phyloP scores from a whole-genome alignment of 768 basidiomycete species.

The Termitomyces sp. region DNA sequence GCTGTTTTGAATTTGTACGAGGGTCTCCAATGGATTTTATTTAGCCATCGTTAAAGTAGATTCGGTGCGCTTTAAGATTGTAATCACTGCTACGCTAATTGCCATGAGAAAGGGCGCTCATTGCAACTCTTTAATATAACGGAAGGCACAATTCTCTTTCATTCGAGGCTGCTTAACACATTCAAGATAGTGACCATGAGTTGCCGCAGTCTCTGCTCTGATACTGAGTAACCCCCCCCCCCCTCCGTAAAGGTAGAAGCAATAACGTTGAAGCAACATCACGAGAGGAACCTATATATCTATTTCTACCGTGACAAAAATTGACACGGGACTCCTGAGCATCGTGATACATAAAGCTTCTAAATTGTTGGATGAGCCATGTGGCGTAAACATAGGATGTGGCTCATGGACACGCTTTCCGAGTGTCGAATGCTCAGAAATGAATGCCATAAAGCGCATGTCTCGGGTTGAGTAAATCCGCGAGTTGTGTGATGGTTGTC shows the following conservation, averaged over 20 bases:
- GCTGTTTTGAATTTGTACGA: constrained; percentile 29
- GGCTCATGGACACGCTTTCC: constrained; percentile 15
- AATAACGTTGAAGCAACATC: no score
- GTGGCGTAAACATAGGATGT: constrained; percentile 15
- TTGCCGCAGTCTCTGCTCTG: no score
- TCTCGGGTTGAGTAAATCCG: constrained; percentile 15
- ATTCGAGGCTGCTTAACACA: neutral
- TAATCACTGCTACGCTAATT: neutral
- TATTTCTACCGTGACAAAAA: no score
- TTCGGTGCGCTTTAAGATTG: neutral
- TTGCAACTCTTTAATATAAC: neutral
- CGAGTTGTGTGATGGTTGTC: no score
- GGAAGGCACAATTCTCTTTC: neutral
- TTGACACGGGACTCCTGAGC: no score
- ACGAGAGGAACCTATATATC: no score
- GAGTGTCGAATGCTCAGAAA: constrained; percentile 13
- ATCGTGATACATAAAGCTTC: no score
- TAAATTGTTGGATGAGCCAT: no score
- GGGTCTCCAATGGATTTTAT: constrained; percentile 45
- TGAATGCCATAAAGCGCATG: constrained; percentile 13
- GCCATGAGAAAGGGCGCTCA: neutral
- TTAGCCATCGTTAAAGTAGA: constrained; percentile 34
- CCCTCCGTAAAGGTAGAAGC: no score
- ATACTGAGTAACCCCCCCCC: no score
- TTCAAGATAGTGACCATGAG: neutral